These are phyloP conservation scores for Acer campestre DNA, from an alignment of 345 rosid genomes.

Conservation along the genomic window DNA sequence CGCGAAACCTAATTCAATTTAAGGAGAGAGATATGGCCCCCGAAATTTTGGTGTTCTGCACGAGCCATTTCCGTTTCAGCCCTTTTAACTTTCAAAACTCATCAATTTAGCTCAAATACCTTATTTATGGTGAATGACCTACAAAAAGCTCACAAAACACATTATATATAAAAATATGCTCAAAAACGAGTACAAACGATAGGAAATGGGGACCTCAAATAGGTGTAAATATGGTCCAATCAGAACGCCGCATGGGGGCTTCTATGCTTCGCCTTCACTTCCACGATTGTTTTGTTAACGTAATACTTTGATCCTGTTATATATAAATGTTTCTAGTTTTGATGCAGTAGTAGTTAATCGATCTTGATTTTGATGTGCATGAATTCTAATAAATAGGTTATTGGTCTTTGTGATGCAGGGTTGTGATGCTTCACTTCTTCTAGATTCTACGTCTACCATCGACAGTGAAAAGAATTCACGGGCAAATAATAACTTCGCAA, in stretches of 20 bases:
- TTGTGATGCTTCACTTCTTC: slow-evolving; percentile 72
- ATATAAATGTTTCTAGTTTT: background rate
- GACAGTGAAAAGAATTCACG: slow-evolving; percentile 53
- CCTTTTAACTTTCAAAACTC: no score
- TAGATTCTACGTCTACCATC: slow-evolving; percentile 52
- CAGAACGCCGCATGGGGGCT: slow-evolving; percentile 65
- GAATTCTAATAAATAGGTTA: background rate
- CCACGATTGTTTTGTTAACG: slow-evolving; percentile 23
- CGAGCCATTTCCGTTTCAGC: no score
- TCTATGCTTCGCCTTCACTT: slow-evolving; percentile 64
- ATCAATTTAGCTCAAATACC: no score
- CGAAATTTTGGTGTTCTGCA: no score
- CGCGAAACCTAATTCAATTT: no score
- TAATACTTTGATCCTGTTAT: background rate
- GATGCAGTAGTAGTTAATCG: background rate
- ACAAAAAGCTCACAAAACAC: no score
- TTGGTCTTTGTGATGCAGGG: slow-evolving; percentile 38
- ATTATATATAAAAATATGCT: no score
- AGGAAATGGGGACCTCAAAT: no score
- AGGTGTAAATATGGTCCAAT: no score
- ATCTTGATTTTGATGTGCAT: background rate
- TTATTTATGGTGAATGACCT: no score
- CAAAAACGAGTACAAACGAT: no score
- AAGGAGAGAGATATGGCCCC: no score
- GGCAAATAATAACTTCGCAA: slow-evolving; percentile 40